phyloP scores from a whole-genome alignment of 106 monocot species.

The Acorus calamus region DNA sequence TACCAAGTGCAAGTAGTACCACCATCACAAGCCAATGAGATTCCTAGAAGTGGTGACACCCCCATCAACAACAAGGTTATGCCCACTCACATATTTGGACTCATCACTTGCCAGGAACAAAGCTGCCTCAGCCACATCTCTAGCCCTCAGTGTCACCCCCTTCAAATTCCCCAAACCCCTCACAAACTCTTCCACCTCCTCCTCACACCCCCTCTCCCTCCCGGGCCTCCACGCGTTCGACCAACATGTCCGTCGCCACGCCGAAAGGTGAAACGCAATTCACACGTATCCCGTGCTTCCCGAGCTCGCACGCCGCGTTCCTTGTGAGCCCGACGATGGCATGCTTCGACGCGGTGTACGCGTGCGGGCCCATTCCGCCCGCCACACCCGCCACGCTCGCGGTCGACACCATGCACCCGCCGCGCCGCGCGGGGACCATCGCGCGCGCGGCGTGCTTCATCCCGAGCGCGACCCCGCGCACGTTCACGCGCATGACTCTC shows the following conservation, averaged over 20 bases:
- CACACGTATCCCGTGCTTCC: slow-evolving; percentile 53
- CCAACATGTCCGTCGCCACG: slow-evolving; percentile 51
- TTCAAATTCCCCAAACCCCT: slow-evolving; percentile 49
- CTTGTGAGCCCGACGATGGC: slow-evolving; percentile 71
- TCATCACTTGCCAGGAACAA: slow-evolving; percentile 67
- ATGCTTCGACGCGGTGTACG: slow-evolving; percentile 67
- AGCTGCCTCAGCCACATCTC: slow-evolving; percentile 55
- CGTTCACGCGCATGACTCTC: neutral
- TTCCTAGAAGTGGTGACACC: slow-evolving; percentile 57
- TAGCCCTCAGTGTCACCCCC: slow-evolving; percentile 27
- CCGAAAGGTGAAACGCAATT: slow-evolving; percentile 76
- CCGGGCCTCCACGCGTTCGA: slow-evolving; percentile 43
- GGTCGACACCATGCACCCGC: slow-evolving; percentile 52
- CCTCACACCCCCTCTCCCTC: slow-evolving; percentile 8
- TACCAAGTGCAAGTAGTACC: too few species aligned
- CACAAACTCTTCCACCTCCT: slow-evolving; percentile 46
- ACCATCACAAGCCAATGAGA: too few species aligned
- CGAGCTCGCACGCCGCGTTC: slow-evolving; percentile 72
- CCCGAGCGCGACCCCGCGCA: neutral
- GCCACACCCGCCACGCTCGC: slow-evolving; percentile 56
- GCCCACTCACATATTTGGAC: slow-evolving; percentile 58
- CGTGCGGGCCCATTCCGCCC: slow-evolving; percentile 64
- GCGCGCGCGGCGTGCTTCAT: slow-evolving; percentile 71
- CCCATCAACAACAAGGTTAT: slow-evolving; percentile 74
- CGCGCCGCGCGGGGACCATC: slow-evolving; percentile 30